Conservation (phyloP, 2,329 filamentous ascomycete species). For the Fusarium nisikadoi region DNA sequence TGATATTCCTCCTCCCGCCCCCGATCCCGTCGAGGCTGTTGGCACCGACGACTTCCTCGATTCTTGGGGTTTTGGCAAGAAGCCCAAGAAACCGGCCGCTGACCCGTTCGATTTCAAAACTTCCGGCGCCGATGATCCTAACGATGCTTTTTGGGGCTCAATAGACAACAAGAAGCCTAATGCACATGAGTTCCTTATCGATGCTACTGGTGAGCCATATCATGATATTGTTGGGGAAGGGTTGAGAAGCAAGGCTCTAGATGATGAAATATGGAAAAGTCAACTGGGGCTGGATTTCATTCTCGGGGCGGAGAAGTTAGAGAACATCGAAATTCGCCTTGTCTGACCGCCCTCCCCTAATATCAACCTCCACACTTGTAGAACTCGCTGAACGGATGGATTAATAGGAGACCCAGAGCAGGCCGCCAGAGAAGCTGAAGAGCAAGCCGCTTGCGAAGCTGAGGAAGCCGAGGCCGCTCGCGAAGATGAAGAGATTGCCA, state of each 20-base stretch:
- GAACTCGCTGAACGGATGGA: slow-evolving; percentile 55
- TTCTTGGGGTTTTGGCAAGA: slow-evolving; percentile 66
- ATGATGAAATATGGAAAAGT: slow-evolving; percentile 58
- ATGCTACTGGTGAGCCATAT: slow-evolving; percentile 58
- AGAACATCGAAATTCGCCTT: slow-evolving; percentile 51
- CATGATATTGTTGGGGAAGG: slow-evolving; percentile 58
- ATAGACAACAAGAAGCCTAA: slow-evolving; percentile 56
- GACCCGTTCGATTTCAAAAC: slow-evolving; percentile 51
- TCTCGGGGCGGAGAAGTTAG: slow-evolving; percentile 58
- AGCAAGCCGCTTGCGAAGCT: slow-evolving; percentile 39
- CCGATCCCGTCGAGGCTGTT: slow-evolving; percentile 47
- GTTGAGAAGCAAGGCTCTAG: slow-evolving; percentile 55
- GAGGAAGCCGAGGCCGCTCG: slow-evolving; percentile 38
- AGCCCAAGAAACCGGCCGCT: slow-evolving; percentile 51
- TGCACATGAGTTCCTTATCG: slow-evolving; percentile 57
- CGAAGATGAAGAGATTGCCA: slow-evolving; percentile 50
- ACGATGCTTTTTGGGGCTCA: slow-evolving; percentile 54
- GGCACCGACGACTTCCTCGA: slow-evolving; percentile 64
- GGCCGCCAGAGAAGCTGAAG: slow-evolving; percentile 37
- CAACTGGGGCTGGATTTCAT: slow-evolving; percentile 57
- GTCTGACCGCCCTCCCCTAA: slow-evolving; percentile 58
- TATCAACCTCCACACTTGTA: slow-evolving; percentile 59
- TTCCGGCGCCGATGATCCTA: slow-evolving; percentile 57
- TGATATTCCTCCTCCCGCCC: slow-evolving; percentile 44
- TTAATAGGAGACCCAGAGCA: slow-evolving; percentile 48